Evolutionary conservation across 2,329 filamentous ascomycete genomes (phyloP).

Genomic region (Hirsutella thompsonii): DNA sequence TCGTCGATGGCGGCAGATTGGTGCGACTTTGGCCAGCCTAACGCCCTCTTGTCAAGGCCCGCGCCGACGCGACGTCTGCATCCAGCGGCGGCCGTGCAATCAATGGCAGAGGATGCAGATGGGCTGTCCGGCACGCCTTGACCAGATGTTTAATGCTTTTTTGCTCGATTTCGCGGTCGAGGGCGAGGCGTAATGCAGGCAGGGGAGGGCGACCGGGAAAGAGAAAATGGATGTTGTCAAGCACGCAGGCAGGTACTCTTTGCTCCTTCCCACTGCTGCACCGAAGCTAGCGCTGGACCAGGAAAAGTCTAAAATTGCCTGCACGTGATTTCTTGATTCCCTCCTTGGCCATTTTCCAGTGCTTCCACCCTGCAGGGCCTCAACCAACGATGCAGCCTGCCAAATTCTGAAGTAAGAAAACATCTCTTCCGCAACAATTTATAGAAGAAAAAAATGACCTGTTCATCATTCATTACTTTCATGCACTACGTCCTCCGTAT

Average conservation of each 20-base stretch:
- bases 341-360: too few species aligned
- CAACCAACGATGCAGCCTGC: too few species aligned
- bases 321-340: slow-evolving; percentile 17
- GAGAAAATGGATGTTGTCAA: slow-evolving; percentile 18
- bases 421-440: too few species aligned
- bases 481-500: too few species aligned
- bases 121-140: slow-evolving; percentile 1
- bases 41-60: slow-evolving; percentile 23
- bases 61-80: slow-evolving; percentile 17
- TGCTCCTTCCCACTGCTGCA: slow-evolving; percentile 8
- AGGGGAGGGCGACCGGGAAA: slow-evolving; percentile 14
- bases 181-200: slow-evolving; percentile 15
- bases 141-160: background rate
- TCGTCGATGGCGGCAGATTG: slow-evolving; percentile 16
- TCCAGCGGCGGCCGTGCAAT: slow-evolving; percentile 19
- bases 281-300: slow-evolving; percentile 16
- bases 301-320: slow-evolving; percentile 14
- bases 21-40: slow-evolving; percentile 28
- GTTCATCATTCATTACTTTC: too few species aligned
- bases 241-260: slow-evolving; percentile 9
- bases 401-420: too few species aligned
- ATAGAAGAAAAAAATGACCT: too few species aligned
- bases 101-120: slow-evolving; percentile 9
- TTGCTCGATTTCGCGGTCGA: slow-evolving; percentile 8
- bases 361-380: too few species aligned